Evolutionary conservation across 148 eudicot genomes (phyloP).

Genomic region (Vaccinium macrocarpon): DNA sequence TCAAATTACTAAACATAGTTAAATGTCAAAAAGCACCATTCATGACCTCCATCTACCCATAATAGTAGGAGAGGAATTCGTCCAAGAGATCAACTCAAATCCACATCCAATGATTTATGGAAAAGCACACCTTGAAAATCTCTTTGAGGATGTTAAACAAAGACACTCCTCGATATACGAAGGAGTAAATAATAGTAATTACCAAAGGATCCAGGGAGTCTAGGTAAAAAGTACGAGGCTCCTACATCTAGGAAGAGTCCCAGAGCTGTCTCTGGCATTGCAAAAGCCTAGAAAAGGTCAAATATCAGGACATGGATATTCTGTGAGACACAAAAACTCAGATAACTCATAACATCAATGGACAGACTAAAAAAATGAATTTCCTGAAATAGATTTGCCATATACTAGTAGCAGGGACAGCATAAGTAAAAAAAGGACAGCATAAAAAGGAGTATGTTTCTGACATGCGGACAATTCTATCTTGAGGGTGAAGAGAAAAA

Average conservation of each 20-base stretch:
- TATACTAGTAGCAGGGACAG: background rate
- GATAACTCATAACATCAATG: background rate
- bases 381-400: background rate
- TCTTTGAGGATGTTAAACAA: conserved; percentile 3
- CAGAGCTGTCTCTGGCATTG: conserved; percentile 98
- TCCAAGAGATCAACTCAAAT: background rate
- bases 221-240: conserved; percentile 80
- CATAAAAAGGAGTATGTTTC: background rate
- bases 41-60: background rate
- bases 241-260: conserved; percentile 97
- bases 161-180: background rate
- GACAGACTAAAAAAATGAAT: background rate
- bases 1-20: background rate
- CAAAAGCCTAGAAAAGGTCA: conserved; percentile 59
- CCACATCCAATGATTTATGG: background rate
- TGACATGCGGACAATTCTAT: background rate
- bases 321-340: background rate
- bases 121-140: background rate
- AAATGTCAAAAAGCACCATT: background rate
- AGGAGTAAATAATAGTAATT: conserved; percentile 22
- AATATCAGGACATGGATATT: background rate
- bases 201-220: conserved; percentile 97
- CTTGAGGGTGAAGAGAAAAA: background rate
- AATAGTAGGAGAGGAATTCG: conserved; percentile 5
- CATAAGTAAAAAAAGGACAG: no score